Evolutionary conservation across 1,284 basidiomycete genomes (phyloP).

Genomic region (Vanrija sp.): DNA sequence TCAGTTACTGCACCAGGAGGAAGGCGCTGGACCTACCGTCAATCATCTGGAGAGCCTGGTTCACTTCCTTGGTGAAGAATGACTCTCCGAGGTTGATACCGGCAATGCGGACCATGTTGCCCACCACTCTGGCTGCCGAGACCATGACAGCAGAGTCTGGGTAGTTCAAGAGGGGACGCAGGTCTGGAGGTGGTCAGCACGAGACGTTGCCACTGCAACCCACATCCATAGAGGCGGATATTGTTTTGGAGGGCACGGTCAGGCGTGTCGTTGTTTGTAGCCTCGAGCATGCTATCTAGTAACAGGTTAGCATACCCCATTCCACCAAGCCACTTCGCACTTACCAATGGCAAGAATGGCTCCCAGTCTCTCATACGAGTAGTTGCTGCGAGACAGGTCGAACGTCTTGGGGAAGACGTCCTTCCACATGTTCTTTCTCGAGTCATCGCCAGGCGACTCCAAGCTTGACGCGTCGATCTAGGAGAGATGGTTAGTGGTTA

Average conservation of each 20-base stretch:
- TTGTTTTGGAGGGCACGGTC: constrained; percentile 45
- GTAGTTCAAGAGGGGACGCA: constrained; percentile 44
- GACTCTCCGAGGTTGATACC: constrained; percentile 44
- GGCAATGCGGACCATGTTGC: constrained; percentile 47
- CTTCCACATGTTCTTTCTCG: constrained; percentile 44
- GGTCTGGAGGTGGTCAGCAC: constrained; percentile 23
- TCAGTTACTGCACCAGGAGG: neutral
- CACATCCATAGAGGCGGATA: constrained; percentile 45
- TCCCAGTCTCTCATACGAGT: constrained; percentile 50
- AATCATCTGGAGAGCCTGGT: constrained; percentile 43
- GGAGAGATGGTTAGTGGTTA: neutral
- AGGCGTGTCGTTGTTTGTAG: constrained; percentile 44
- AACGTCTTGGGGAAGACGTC: constrained; percentile 53
- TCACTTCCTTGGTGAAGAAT: constrained; percentile 47
- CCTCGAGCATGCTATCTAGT: constrained; percentile 38
- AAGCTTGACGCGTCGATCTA: constrained; percentile 40
- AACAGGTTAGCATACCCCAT: neutral
- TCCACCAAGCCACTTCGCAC: constrained; percentile 8
- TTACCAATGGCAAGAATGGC: constrained; percentile 51
- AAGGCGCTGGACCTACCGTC: constrained; percentile 32
- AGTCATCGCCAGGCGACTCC: constrained; percentile 46
- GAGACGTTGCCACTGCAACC: neutral
- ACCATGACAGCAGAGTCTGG: constrained; percentile 48
- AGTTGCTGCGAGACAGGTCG: constrained; percentile 51
- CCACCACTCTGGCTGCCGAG: constrained; percentile 42